Base-by-base conservation (phyloP, 148 eudicot species). In the Hydrangea macrophylla region DNA sequence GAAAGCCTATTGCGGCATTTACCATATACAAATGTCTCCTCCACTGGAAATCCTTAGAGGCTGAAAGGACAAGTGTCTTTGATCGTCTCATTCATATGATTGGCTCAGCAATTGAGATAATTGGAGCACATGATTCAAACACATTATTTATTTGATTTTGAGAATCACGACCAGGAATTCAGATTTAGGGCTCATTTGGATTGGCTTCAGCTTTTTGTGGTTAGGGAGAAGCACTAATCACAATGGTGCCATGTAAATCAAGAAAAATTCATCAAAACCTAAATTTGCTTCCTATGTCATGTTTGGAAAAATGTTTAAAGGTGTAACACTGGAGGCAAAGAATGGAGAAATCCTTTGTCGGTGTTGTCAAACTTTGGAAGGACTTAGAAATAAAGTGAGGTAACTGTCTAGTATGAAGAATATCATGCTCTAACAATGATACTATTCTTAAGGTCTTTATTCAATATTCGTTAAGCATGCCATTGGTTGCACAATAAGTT, bases 11-110 rank as follows among this genome's bases (percentile, higher is more conserved):
- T 60, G 97, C 99, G 31, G 99, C 99, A 50, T 88, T 81, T 77
- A 90, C 97, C 30, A 94, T 91, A 35, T 94, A 88, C 76, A 94
- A 91, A 79, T 94, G 97, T 68, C 97, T 94, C 70, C 77, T 91
- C 62, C 91, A 91, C 54, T 94, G 99, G 99, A 94, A 91, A 82
- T 94, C 97, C 62, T 94, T 94, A 82, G 99, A 94, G 88, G 96
- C 97, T 5, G 99, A 94, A 76, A 83, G 85, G 69, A 94, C 99
- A 60, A 94, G 97, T 55, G 97, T 91, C 68, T 94, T 90, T 83
- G 99, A 94, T 78, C 92, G 97, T 68, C 91, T 94, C 58, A 85
- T 94, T 76, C 96, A 91, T 82, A 91, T 91, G 93, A 82, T 91
- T 68, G 97, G 97, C 71, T 87, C 97, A 53, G 93, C 99, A 62